Percentiles rank a stretch among this genome's conserved stretches.
These are phyloP conservation scores for Luvunga scandens DNA, from an alignment of 345 rosid species.

Conservation along the genomic window DNA sequence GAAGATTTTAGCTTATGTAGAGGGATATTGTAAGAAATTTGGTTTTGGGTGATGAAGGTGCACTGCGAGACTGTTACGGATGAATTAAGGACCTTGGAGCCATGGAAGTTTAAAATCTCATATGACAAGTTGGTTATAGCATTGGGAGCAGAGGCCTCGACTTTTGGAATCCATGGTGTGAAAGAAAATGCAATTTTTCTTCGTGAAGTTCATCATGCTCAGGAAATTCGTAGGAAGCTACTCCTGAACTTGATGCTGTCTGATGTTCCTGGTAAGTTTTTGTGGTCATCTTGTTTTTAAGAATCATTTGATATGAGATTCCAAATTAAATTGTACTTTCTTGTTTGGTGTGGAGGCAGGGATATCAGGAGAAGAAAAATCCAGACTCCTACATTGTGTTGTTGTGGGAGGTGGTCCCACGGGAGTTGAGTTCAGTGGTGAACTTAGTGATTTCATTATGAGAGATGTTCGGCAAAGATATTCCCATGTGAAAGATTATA, in stretches of 20 bases:
- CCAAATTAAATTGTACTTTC: not conserved
- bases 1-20: not conserved
- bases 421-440: slow-evolving; percentile 97
- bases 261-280: slow-evolving; percentile 66
- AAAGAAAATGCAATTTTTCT: slow-evolving; percentile 72
- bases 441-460: slow-evolving; percentile 86
- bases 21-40: not conserved
- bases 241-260: slow-evolving; percentile 95
- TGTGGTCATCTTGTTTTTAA: not conserved
- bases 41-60: slow-evolving; percentile 45
- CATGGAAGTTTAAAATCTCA: slow-evolving; percentile 73
- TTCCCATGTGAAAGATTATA: slow-evolving; percentile 78
- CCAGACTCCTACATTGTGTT: slow-evolving; percentile 80
- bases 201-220: slow-evolving; percentile 93
- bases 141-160: slow-evolving; percentile 76
- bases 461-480: slow-evolving; percentile 87
- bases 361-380: slow-evolving; percentile 69
- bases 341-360: slow-evolving; percentile 41
- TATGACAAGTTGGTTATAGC: slow-evolving; percentile 91
- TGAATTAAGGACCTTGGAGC: slow-evolving; percentile 44
- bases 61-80: slow-evolving; percentile 80
- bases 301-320: not conserved
- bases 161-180: slow-evolving; percentile 86
- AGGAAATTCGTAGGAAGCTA: slow-evolving; percentile 84
- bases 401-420: slow-evolving; percentile 99